Percentiles rank a stretch among this genome's conserved stretches.
phyloP scores from a whole-genome alignment of 2,329 filamentous ascomycete genomes.

The Phyllosticta citrichinensis region DNA sequence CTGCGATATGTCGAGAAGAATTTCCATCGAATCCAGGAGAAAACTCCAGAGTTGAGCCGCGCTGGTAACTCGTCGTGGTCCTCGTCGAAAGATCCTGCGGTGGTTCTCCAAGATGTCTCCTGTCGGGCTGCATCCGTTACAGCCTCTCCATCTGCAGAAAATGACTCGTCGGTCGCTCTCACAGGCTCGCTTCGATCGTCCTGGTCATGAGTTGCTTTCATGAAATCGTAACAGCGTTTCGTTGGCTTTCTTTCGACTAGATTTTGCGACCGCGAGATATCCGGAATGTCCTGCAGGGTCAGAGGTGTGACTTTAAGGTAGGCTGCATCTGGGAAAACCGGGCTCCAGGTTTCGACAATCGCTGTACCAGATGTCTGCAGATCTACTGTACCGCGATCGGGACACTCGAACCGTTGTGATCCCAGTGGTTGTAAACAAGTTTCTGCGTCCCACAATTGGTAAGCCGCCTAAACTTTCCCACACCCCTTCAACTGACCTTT shows the following conservation, averaged over 20 bases:
- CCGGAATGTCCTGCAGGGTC: neutral
- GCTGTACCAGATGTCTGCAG: neutral
- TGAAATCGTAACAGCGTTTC: neutral
- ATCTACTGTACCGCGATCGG: neutral
- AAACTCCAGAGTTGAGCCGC: neutral
- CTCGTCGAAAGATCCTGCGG: neutral
- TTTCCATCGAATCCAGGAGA: neutral
- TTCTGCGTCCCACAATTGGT: neutral
- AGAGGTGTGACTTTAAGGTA: neutral
- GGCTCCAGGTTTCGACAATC: neutral
- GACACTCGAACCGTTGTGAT: neutral
- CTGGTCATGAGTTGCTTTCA: neutral
- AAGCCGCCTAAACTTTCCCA: neutral
- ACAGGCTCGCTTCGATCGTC: neutral
- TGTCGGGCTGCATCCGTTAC: neutral
- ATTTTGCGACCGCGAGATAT: neutral
- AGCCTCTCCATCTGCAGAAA: neutral
- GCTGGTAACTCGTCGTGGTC: neutral
- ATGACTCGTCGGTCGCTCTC: neutral
- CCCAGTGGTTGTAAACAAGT: neutral
- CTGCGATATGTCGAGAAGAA: slow-evolving; percentile 9
- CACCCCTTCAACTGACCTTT: neutral
- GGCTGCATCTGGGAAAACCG: neutral
- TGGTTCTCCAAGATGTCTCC: neutral
- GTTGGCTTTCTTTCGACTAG: neutral